Evolutionary conservation across 2,329 filamentous ascomycete species (phyloP).

Genomic region (Venturia oleaginea): DNA sequence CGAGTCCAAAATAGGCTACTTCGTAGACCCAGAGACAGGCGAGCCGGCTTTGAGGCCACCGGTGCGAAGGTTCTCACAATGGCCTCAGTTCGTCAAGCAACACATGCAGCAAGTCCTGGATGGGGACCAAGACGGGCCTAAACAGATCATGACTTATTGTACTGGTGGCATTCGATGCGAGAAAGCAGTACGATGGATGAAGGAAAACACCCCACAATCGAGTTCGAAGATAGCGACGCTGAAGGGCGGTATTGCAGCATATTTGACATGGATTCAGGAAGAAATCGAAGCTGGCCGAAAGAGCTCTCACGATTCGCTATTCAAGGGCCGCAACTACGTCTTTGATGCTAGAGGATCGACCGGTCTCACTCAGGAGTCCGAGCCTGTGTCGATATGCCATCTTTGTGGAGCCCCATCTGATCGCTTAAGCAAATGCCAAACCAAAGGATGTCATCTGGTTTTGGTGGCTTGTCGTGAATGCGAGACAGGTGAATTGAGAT

Average conservation of each 20-base stretch:
- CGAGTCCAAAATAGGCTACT: conserved; percentile 22
- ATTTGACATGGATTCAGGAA: conserved; percentile 20
- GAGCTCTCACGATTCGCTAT: conserved; percentile 18
- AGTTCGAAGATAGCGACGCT: conserved; percentile 18
- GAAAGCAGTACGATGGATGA: conserved; percentile 23
- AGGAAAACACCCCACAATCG: conserved; percentile 16
- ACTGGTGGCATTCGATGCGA: conserved; percentile 22
- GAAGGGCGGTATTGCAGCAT: conserved; percentile 21
- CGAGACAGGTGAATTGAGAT: conserved; percentile 15
- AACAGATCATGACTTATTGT: conserved; percentile 21
- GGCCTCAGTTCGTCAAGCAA: conserved; percentile 20
- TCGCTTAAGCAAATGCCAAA: conserved; percentile 19
- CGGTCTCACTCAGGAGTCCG: conserved; percentile 11
- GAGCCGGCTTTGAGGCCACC: conserved; percentile 18
- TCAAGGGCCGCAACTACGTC: conserved; percentile 20
- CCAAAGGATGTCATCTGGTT: conserved; percentile 19
- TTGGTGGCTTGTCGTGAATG: conserved; percentile 19
- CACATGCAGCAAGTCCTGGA: conserved; percentile 17
- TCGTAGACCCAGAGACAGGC: conserved; percentile 18
- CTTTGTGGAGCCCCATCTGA: conserved; percentile 16
- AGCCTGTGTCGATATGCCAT: conserved; percentile 19
- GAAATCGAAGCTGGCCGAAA: conserved; percentile 19
- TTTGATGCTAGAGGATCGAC: conserved; percentile 21
- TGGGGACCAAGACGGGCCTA: conserved; percentile 10
- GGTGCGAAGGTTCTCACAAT: conserved; percentile 21